Evolutionary conservation across 768 basidiomycete species (phyloP).

Genomic region (Mycena epipterygia): DNA sequence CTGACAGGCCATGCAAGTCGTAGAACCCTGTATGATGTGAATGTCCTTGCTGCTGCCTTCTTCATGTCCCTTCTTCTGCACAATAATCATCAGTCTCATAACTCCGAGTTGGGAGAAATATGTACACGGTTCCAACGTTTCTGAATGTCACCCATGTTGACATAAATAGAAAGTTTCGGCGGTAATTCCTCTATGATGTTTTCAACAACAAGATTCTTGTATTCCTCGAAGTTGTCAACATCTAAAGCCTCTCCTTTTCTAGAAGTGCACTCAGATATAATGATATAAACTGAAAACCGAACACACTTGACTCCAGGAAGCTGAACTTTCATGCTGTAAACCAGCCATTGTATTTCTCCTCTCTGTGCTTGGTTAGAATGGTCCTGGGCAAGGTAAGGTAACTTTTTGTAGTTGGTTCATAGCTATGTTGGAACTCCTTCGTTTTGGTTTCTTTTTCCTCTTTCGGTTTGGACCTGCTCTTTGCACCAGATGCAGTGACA

Average conservation of each 20-base stretch:
- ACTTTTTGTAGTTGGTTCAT: not conserved
- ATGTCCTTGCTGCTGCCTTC: not conserved
- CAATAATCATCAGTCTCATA: not conserved
- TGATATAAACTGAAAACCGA: not conserved
- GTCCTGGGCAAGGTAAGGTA: constrained; percentile 16
- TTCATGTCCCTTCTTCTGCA: not conserved
- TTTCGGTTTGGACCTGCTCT: not conserved
- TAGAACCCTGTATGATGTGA: not conserved
- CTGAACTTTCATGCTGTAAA: constrained; percentile 25
- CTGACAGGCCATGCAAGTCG: constrained; percentile 21
- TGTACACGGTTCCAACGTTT: constrained; percentile 2
- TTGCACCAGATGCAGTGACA: not conserved
- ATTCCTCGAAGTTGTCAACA: constrained; percentile 1
- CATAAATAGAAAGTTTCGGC: not conserved
- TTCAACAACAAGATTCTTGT: not conserved
- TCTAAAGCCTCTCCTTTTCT: constrained; percentile 14
- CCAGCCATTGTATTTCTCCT: constrained; percentile 24
- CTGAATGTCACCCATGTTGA: constrained; percentile 9
- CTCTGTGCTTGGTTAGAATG: constrained; percentile 26
- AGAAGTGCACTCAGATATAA: not conserved
- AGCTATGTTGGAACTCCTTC: not conserved
- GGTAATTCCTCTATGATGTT: not conserved
- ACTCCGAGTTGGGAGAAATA: not conserved
- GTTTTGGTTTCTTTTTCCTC: not conserved
- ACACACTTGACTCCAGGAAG: not conserved